Base-by-base conservation (phyloP, 257 asterid species). In the Paulownia fortunei region DNA sequence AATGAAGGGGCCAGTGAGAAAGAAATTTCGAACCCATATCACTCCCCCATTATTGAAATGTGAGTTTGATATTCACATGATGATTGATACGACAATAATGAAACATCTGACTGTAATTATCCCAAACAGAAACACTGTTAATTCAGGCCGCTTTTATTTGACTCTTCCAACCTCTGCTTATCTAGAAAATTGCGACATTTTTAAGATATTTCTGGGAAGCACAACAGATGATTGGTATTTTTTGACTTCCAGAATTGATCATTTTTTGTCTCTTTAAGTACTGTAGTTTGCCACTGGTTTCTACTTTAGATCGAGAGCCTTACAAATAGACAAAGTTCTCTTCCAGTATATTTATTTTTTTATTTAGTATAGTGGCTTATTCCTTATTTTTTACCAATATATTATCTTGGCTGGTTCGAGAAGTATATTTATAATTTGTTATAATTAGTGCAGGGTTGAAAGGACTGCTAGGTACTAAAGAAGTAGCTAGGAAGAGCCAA, bases 111-210 rank as follows among this genome's bases (percentile, higher is more conserved):
- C 19, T 46, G n/a, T 18, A 51, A 4, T 19, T 47, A 47, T 15
- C 54, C n/a, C 54, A 15, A 32, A 18, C 3, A 36, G 55, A 26
- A 37, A 36, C 12, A 56, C 56, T 39, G 55, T 72, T 54, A 12
- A 52, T 72, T 39, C 6, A 1, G 78, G 32, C n/a, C 8, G 69
- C 15, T 15, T 73, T 58, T 39, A 42, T 58, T 73, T 73, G 78
- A 73, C 69, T 42, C 12, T 16, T 7, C 13, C 8, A 24, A 46
- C 54, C 3, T n/a, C n/a, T n/a, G 21, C 36, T 52, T 21, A 18
- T 21, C 0, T 32, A 51, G 76, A 34, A 51, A 4, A 8, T n/a
- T 51, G 18, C 46, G 6, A 18, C 21, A 12, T n/a, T 10, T 18
- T 34, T 4, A 18, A 52, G 36, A 54, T 36, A 52, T 52, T 69